Evolutionary conservation across 225 moss, liverwort and hornwort species (phyloP), one percentile per base, ranked within the genome.

Genomic region (Rhytidiadelphus loreus): DNA sequence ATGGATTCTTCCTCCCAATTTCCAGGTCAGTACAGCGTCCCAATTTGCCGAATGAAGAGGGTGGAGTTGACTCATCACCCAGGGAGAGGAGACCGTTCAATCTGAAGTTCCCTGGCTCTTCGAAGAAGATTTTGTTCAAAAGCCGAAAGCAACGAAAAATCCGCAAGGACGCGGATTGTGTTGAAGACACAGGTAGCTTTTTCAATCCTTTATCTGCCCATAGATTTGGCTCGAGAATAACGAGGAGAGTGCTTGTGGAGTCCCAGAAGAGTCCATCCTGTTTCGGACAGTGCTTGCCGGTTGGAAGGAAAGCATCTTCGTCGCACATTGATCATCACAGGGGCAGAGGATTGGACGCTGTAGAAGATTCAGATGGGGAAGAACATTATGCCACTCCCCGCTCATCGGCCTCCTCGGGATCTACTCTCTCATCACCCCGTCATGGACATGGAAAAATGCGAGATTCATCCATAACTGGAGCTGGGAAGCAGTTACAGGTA

Each of bases 1-100:
- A 94, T 88, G 91, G 94, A n/a, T 92, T 93, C 48, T 93, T 88
- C 68, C 92, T 92, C 58, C 91, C 88, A 28, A 76, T 89, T 71
- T 60, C 91, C 57, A 91, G 85, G 62, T 88, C 91, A 41, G 61
- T 62, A 35, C 82, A 70, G 12, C 29, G 22, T 17, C 44, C 68
- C 33, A 53, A 70, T 37, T 52, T 80, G 41, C 53, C 60, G 37
- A 70, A 69, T 33, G 61, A 82, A 66, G 79, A 82, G 28, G 64
- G 70, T 37, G 65, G 68, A 72, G 13, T 28, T 5, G 25, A 77
- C 8, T 78, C 84, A 21, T 57, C 66, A 18, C 26, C 28, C 21
- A 84, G 16, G 83, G 60, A 60, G 84, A 86, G 77, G 70, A 86
- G 53, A 63, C 13, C 44, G 68, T 86, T 83, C 35, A 60, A 50